These are phyloP conservation scores for Monilinia polystroma DNA, from an alignment of 2,329 filamentous ascomycete genomes.

Conservation along the genomic window DNA sequence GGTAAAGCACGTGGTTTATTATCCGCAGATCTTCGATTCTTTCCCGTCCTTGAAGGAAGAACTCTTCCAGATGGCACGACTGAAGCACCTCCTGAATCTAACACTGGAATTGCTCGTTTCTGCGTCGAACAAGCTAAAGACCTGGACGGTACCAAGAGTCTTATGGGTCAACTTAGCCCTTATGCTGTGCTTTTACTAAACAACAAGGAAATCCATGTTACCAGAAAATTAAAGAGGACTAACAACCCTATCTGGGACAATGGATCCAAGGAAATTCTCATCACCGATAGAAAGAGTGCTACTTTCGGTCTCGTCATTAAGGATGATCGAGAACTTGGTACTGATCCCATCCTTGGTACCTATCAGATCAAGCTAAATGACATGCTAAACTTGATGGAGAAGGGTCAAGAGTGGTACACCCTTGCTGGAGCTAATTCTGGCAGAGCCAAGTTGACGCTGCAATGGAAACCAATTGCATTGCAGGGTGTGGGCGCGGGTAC, in stretches of 20 bases:
- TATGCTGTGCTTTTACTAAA: slow-evolving; percentile 89
- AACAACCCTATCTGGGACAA: slow-evolving; percentile 98
- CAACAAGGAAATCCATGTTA: slow-evolving; percentile 83
- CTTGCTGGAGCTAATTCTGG: slow-evolving; percentile 78
- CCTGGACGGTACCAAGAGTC: slow-evolving; percentile 84
- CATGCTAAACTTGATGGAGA: slow-evolving; percentile 84
- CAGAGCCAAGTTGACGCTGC: slow-evolving; percentile 82
- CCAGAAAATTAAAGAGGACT: slow-evolving; percentile 91
- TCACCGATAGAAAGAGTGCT: slow-evolving; percentile 88
- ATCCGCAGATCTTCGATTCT: slow-evolving; percentile 84
- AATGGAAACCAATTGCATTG: slow-evolving; percentile 94
- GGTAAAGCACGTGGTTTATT: slow-evolving; percentile 81
- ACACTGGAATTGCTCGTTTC: slow-evolving; percentile 91
- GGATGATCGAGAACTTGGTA: slow-evolving; percentile 82
- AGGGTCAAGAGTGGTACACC: slow-evolving; percentile 96
- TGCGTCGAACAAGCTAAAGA: slow-evolving; percentile 96
- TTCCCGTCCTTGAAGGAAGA: slow-evolving; percentile 78
- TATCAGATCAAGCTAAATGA: slow-evolving; percentile 97
- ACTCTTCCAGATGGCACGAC: slow-evolving; percentile 73
- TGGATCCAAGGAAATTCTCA: slow-evolving; percentile 87
- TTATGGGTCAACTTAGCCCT: slow-evolving; percentile 87
- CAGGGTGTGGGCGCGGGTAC: slow-evolving; percentile 74
- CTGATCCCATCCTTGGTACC: slow-evolving; percentile 81
- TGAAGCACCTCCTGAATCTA: slow-evolving; percentile 81
- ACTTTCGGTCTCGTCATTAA: slow-evolving; percentile 92